phyloP scores from a whole-genome alignment of 805 yeast genomes.

The Komagataella phaffii region DNA sequence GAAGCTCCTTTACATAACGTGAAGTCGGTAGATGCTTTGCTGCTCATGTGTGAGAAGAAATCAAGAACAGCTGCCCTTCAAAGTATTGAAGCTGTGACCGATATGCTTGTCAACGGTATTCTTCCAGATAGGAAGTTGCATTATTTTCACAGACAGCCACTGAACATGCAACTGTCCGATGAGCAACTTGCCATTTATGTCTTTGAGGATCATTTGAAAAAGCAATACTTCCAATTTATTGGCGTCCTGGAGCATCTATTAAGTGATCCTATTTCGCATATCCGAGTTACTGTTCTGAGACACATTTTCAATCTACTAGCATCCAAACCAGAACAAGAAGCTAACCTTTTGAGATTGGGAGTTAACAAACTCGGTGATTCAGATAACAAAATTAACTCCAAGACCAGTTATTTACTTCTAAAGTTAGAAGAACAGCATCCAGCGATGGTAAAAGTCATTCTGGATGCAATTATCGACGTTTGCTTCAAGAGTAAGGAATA shows the following conservation, averaged over 20 bases:
- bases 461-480: conserved; percentile 70
- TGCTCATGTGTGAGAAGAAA: conserved; percentile 77
- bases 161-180: conserved; percentile 30
- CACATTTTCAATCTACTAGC: conserved; percentile 72
- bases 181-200: conserved; percentile 59
- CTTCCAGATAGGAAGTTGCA: conserved; percentile 76
- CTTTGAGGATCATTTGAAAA: conserved; percentile 83
- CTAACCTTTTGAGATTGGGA: conserved; percentile 73
- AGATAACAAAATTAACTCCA: conserved; percentile 82
- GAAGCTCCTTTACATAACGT: conserved; percentile 89
- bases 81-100: conserved; percentile 80
- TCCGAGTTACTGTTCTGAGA: conserved; percentile 61
- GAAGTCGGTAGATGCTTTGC: conserved; percentile 68
- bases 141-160: conserved; percentile 67
- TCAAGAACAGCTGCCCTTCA: conserved; percentile 88
- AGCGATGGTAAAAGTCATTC: conserved; percentile 78
- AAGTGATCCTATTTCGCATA: conserved; percentile 88
- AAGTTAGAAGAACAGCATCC: conserved; percentile 87
- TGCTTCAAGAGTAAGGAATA: conserved; percentile 69
- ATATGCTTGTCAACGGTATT: conserved; percentile 72
- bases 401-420: conserved; percentile 69
- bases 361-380: conserved; percentile 91
- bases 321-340: conserved; percentile 94
- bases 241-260: conserved; percentile 65
- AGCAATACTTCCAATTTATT: conserved; percentile 59